A percentile compares a stretch with the other conserved stretches of the same genome.
These are phyloP conservation scores for Erigeron canadensis DNA, from an alignment of 129 eudicot genomes.

Conservation along the genomic window DNA sequence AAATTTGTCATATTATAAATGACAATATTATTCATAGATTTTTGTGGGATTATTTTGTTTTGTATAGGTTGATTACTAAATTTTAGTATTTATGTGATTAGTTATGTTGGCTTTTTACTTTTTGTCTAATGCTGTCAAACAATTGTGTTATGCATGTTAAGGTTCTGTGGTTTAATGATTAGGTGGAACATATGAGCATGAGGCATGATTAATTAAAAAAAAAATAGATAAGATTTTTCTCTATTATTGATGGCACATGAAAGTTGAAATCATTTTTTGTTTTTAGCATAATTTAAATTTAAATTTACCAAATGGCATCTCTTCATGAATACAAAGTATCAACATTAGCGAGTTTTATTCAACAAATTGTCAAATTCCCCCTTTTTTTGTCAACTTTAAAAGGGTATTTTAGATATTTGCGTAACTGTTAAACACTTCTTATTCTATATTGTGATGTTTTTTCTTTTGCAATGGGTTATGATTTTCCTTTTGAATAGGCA, in stretches of 20 bases:
- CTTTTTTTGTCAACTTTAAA: neutral
- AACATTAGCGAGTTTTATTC: constrained; percentile 2
- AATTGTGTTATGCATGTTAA: constrained; percentile 13
- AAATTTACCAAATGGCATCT: constrained; percentile 5
- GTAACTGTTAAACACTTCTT: neutral
- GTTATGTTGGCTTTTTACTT: constrained; percentile 12
- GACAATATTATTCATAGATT: neutral
- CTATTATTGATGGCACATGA: constrained; percentile 26
- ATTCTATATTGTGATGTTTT: neutral
- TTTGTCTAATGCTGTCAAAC: constrained; percentile 6
- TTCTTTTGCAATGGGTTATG: neutral
- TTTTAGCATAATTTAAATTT: constrained; percentile 15
- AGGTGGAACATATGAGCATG: constrained; percentile 22
- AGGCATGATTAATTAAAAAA: constrained; percentile 27
- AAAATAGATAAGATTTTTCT: constrained; percentile 3
- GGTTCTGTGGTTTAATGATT: constrained; percentile 13
- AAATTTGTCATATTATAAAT: neutral
- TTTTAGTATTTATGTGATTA: constrained; percentile 10
- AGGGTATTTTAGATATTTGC: neutral
- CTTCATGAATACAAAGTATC: neutral
- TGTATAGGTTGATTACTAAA: constrained; percentile 2
- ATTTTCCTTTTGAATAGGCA: neutral
- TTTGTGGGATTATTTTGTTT: neutral
- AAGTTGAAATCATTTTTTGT: constrained; percentile 3
- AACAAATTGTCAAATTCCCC: constrained; percentile 8